Conservation (phyloP, 257 asterid species). For the Datura wrightii region DNA sequence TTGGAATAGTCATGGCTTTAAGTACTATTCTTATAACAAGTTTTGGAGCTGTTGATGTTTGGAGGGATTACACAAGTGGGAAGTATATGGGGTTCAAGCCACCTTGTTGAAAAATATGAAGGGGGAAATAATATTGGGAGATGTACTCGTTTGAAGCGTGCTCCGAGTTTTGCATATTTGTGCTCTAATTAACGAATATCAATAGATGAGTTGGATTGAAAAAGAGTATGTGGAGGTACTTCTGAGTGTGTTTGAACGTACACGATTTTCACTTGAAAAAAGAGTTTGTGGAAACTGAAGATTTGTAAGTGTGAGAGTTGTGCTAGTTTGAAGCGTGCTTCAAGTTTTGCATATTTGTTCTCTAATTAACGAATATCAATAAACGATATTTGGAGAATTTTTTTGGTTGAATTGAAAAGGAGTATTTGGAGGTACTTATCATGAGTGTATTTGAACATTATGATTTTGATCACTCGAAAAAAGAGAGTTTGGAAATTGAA, state of each 20-base stretch:
- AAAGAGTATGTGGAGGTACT: too few relatives aligned
- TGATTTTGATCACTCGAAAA: too few relatives aligned
- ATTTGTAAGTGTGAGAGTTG: too few relatives aligned
- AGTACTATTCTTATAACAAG: constrained; percentile 77
- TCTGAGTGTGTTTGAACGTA: too few relatives aligned
- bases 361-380: too few relatives aligned
- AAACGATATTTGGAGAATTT: not conserved
- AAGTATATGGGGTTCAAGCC: constrained; percentile 78
- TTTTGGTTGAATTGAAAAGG: not conserved
- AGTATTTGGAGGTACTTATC: not conserved
- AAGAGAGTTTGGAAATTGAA: not conserved
- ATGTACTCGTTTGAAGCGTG: not conserved
- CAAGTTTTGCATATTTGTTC: too few relatives aligned
- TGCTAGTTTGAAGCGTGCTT: too few relatives aligned
- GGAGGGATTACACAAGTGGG: constrained; percentile 71
- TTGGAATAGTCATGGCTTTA: constrained; percentile 80
- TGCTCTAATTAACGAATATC: too few relatives aligned
- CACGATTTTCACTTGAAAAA: too few relatives aligned
- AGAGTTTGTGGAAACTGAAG: too few relatives aligned
- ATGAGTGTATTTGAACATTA: not conserved
- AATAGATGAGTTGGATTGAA: too few relatives aligned
- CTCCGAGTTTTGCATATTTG: too few relatives aligned
- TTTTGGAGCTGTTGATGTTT: constrained; percentile 74
- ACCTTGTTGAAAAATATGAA: constrained; percentile 56
- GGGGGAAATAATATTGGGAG: not conserved